Conservation (phyloP, 2,329 filamentous ascomycete species). For the Aspergillus quadrilineatus region DNA sequence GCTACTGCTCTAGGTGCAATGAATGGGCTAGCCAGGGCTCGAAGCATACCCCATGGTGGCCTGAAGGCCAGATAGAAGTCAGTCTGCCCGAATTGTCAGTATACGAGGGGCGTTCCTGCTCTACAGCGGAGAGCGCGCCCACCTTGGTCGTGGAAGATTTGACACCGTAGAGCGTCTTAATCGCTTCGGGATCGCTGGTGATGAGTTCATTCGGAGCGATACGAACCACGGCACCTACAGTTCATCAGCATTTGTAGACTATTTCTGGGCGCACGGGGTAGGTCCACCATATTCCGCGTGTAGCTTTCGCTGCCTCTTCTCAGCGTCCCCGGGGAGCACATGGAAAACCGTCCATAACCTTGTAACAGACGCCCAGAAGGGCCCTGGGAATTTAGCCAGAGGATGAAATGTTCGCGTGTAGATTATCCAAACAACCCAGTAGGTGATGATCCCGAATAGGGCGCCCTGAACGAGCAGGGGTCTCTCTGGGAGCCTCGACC, state of each 20-base stretch:
- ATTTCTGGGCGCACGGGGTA: too few species aligned
- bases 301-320: conserved; percentile 21
- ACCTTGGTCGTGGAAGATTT: conserved; percentile 20
- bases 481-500: background rate
- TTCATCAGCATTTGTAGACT: background rate
- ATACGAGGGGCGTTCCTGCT: too few species aligned
- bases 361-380: conserved; percentile 27
- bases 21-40: too few species aligned
- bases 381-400: conserved; percentile 22
- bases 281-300: conserved; percentile 18
- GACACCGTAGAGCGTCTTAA: conserved; percentile 25
- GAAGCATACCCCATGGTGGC: conserved; percentile 13
- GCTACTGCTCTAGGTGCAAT: too few species aligned
- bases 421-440: conserved; percentile 25
- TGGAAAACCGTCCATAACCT: conserved; percentile 28
- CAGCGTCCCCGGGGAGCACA: conserved; percentile 22
- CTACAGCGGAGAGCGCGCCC: background rate
- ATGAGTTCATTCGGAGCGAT: conserved; percentile 27
- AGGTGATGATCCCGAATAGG: background rate
- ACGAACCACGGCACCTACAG: conserved; percentile 20
- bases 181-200: conserved; percentile 24
- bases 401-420: conserved; percentile 25
- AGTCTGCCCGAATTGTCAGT: conserved; percentile 17
- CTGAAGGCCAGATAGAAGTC: conserved; percentile 17
- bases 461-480: background rate